These are phyloP conservation scores for Barnettozyma vustinii DNA, from an alignment of 805 yeast species.

Conservation along the genomic window DNA sequence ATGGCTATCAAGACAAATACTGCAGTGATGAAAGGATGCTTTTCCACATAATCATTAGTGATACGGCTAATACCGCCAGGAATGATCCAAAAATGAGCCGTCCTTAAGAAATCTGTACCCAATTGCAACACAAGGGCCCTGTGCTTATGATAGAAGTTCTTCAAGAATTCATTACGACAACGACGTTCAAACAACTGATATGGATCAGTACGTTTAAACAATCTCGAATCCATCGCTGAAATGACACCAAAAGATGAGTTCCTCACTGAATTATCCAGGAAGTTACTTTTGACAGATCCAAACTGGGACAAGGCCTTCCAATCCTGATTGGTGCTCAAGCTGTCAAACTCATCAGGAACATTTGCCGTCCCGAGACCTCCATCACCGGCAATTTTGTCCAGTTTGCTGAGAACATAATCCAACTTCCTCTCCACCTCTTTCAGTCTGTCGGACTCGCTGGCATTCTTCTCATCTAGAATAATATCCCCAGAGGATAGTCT, in stretches of 20 bases:
- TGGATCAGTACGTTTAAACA: conserved; percentile 30
- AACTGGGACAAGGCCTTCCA: conserved; percentile 9
- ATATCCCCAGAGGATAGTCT: not conserved
- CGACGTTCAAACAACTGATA: conserved; percentile 28
- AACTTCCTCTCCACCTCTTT: conserved; percentile 15
- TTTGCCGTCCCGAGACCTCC: not conserved
- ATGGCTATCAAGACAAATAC: conserved; percentile 49
- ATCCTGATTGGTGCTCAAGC: conserved; percentile 6
- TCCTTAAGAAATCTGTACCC: conserved; percentile 42
- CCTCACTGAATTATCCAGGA: conserved; percentile 22
- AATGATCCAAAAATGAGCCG: conserved; percentile 56
- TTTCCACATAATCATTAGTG: conserved; percentile 38
- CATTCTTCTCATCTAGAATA: not conserved
- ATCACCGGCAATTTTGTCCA: conserved; percentile 10
- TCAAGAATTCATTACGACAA: conserved; percentile 38
- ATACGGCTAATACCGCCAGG: conserved; percentile 55
- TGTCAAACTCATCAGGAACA: not conserved
- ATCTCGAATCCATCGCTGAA: conserved; percentile 32
- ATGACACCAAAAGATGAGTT: conserved; percentile 35
- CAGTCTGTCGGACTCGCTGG: conserved; percentile 8
- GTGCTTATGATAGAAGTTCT: conserved; percentile 38
- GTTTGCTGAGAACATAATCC: conserved; percentile 23
- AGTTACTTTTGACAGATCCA: conserved; percentile 18
- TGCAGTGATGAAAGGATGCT: conserved; percentile 50
- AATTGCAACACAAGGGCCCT: conserved; percentile 38